Percentiles rank a stretch among this genome's conserved stretches.
Conservation (phyloP, 768 basidiomycete species). For the Naganishia antarctica region DNA sequence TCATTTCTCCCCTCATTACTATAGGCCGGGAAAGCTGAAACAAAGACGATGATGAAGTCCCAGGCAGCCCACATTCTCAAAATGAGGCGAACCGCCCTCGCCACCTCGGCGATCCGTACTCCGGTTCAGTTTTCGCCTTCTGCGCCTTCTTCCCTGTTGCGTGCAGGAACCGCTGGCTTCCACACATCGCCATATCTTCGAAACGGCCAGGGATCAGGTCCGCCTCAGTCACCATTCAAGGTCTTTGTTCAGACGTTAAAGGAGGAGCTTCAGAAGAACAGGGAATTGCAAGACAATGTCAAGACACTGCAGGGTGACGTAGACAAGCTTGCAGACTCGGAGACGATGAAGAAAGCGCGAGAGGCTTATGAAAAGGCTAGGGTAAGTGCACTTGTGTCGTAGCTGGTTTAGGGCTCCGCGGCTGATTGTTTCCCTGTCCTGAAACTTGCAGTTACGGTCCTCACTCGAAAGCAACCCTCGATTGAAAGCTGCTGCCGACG, state of each 20-base stretch:
- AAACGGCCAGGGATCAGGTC: constrained; percentile 24
- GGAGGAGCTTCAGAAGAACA: constrained; percentile 87
- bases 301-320: constrained; percentile 97
- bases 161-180: constrained; percentile 11
- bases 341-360: constrained; percentile 84
- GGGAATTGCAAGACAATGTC: constrained; percentile 92
- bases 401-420: too few species aligned
- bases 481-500: constrained; percentile 85
- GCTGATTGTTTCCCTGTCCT: background rate
- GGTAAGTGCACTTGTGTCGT: constrained; percentile 58
- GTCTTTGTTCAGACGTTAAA: constrained; percentile 90
- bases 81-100: constrained; percentile 8
- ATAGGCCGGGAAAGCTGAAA: background rate
- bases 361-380: constrained; percentile 91
- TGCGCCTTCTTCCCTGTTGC: constrained; percentile 2
- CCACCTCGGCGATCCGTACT: background rate
- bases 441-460: constrained; percentile 64
- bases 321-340: constrained; percentile 92
- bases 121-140: background rate
- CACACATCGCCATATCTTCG: constrained; percentile 17
- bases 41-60: constrained; percentile 14
- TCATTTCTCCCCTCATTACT: too few species aligned
- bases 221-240: constrained; percentile 75
- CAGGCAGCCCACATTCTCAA: constrained; percentile 13
- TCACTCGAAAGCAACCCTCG: constrained; percentile 95